Evolutionary conservation across 148 eudicot species (phyloP), one percentile per base, ranked within the genome.

Genomic region (Linanthus parryae): DNA sequence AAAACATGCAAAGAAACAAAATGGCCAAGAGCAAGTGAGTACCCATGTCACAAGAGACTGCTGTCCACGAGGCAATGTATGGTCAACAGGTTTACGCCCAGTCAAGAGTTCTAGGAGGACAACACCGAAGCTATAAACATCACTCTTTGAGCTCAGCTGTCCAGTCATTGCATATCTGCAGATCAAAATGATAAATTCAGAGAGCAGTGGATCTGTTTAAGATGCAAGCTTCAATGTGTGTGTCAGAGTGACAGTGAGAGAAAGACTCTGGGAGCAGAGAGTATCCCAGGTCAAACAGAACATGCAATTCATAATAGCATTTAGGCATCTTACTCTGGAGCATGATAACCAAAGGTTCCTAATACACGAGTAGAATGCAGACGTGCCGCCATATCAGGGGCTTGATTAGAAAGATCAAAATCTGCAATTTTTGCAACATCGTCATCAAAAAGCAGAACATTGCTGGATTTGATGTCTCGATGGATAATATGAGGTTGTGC

Each of bases 21-120:
- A 45, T 5, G 5, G 0, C 0, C 1, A 25, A 8, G 19, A 3
- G 37, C 14, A 23, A 36, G 8, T 31, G 28, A 34, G 46, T 78
- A 88, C 96, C 96, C 96, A 88, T 51, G 87, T 88, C 41, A 88
- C 88, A 27, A 84, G 79, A 64, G 79, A 71, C 59, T 88, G 92
- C 55, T 88, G 88, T 67, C 96, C 96, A 41, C 92, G 84, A 12
- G 92, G 96, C 57, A 78, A 54, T 20, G 92, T 78, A 53, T 80
- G 92, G 58, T 87, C 96, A 11, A 87, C 83, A 37, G 88, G 92
- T 60, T 87, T 80, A 21, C 92, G 88, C 40, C 96, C 96, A 21
- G 96, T 87, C 58, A 87, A 57, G 27, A 87, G 80, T 54, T 87
- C 96, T 17, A 87, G 62, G 22, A 87, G 87, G 58, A 87, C 88